These are phyloP conservation scores for Halteria grandinella DNA, from an alignment of 73 alveolate genomes.

Conservation along the genomic window DNA sequence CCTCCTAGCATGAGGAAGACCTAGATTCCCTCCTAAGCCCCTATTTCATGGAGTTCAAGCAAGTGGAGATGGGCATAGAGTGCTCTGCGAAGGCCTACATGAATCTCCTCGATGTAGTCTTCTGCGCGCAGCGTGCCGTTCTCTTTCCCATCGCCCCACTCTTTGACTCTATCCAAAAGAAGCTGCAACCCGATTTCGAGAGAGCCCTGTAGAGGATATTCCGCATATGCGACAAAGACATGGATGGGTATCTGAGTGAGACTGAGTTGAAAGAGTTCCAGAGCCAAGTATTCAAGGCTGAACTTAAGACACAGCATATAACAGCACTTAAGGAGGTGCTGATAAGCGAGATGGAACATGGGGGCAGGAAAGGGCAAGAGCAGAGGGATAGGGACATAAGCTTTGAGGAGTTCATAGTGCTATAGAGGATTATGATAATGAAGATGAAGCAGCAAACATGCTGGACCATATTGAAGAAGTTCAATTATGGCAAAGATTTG, in stretches of 20 bases:
- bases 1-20: conserved; percentile 44
- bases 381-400: conserved; percentile 47
- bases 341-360: conserved; percentile 29
- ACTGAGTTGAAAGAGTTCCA: conserved; percentile 63
- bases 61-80: conserved; percentile 74
- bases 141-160: conserved; percentile 75
- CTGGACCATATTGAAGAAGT: conserved; percentile 67
- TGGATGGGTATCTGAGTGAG: conserved; percentile 54
- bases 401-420: conserved; percentile 62
- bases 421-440: conserved; percentile 52
- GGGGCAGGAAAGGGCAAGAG: conserved; percentile 16
- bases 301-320: conserved; percentile 53
- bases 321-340: conserved; percentile 69
- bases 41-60: conserved; percentile 57
- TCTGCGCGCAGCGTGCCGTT: conserved; percentile 75
- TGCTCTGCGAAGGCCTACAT: conserved; percentile 67
- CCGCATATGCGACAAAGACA: conserved; percentile 68
- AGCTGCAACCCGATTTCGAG: conserved; percentile 61
- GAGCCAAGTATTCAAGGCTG: conserved; percentile 55
- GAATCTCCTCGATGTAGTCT: conserved; percentile 63
- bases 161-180: conserved; percentile 59
- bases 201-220: conserved; percentile 69
- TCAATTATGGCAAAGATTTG: conserved; percentile 59
- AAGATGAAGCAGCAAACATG: conserved; percentile 72
- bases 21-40: conserved; percentile 62